Percentiles rank a stretch among this genome's conserved stretches.
phyloP scores from a whole-genome alignment of 257 asterid genomes.

The Gentiana straminea region DNA sequence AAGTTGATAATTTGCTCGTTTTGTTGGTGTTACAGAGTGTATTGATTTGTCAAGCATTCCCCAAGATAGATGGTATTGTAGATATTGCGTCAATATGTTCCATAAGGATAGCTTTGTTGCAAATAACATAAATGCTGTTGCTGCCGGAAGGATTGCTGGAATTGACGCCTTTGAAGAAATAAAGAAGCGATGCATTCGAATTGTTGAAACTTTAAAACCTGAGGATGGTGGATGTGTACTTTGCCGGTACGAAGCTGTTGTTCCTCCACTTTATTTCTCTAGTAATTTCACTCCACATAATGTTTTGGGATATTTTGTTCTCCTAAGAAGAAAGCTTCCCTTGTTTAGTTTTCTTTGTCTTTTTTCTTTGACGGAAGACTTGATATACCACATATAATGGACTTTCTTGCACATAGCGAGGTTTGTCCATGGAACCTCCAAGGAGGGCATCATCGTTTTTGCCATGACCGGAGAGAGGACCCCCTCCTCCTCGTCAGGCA shows the following conservation, averaged over 20 bases:
- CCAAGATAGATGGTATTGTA: slow-evolving; percentile 61
- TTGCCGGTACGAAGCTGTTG: slow-evolving; percentile 51
- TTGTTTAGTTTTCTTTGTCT: not conserved
- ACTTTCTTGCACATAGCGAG: too few relatives aligned
- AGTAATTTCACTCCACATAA: too few relatives aligned
- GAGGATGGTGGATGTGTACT: slow-evolving; percentile 69
- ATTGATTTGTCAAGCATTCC: slow-evolving; percentile 43
- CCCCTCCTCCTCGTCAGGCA: too few relatives aligned
- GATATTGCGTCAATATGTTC: slow-evolving; percentile 50
- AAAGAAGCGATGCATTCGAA: slow-evolving; percentile 62
- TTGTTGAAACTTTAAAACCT: slow-evolving; percentile 41
- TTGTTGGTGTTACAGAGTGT: slow-evolving; percentile 43
- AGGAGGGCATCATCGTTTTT: too few relatives aligned
- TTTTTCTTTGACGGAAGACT: too few relatives aligned
- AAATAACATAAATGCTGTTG: slow-evolving; percentile 59
- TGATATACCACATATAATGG: too few relatives aligned
- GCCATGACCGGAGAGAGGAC: too few relatives aligned
- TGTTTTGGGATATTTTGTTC: too few relatives aligned
- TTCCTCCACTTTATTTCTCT: too few relatives aligned
- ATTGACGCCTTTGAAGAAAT: slow-evolving; percentile 66
- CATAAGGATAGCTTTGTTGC: slow-evolving; percentile 48
- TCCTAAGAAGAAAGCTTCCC: not conserved
- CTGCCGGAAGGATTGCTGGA: slow-evolving; percentile 90
- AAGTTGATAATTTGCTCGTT: slow-evolving; percentile 1
- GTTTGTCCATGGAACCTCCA: too few relatives aligned